Base-by-base conservation (phyloP, 208 protist species). In the Leptomonas pyrrhocoris region DNA sequence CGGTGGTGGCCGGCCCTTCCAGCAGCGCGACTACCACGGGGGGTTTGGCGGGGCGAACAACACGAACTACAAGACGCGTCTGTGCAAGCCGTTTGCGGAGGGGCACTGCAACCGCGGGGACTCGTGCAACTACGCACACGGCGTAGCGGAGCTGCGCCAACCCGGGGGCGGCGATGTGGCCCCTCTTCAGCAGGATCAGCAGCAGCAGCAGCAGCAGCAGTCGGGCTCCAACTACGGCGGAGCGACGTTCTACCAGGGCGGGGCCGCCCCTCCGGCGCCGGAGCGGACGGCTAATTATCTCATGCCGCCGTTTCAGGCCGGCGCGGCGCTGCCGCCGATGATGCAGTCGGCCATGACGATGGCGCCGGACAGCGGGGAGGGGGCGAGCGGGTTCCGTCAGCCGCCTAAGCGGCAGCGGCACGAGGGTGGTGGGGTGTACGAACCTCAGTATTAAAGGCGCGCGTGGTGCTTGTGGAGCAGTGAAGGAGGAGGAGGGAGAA, bases 91-190 rank as follows among this genome's bases (percentile, higher is more conserved):
- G 19, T 95, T 88, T 57, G 38, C 72, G n/a, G 83, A 94, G 48
- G 92, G 92, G 2, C 65, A 71, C 55, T 97, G 92, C 73, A 63
- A 73, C 3, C 78, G 81, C 13, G 92, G 90, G 2, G 73, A 80
- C 25, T 60, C 81, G 16, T 97, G 92, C 85, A 92, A 86, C 77
- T 97, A 91, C 57, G 88, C 92, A 0, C 92, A 97, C 66, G 85
- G 88, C 0, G 74, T 74, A 9, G 73, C 48, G 5, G 88, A 95
- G 59, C 77, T 94, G 27, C 83, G 86, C 21, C 42, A 71, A 38
- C 55, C 36, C 18, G 61, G 40, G 0, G 60, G 73, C 9, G 64
- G 59, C 1, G 36, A 16, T 21, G 46, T 27, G 15, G 28, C 21
- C 46, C 21, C 56, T 45, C 51, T 27, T 5, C 54, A 55, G 43